These are phyloP conservation scores for Termitomyces sp. DNA, from an alignment of 1,284 basidiomycete genomes.

Conservation along the genomic window DNA sequence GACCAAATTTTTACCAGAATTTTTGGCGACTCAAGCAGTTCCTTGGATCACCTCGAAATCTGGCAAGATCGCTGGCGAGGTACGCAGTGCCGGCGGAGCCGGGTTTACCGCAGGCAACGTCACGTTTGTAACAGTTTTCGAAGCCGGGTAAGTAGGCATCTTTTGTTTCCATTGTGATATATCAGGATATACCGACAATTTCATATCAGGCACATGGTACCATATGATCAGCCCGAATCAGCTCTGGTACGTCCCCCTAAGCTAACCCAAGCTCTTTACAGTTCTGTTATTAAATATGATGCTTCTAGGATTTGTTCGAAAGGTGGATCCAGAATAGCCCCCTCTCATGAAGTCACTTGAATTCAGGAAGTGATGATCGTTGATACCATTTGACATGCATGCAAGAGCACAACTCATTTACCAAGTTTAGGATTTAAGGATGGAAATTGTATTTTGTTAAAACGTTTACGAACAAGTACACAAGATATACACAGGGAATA, in stretches of 20 bases:
- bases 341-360: constrained; percentile 13
- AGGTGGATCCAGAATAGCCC: constrained; percentile 33
- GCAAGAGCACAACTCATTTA: neutral
- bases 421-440: neutral
- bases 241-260: constrained; percentile 47
- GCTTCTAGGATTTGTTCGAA: constrained; percentile 28
- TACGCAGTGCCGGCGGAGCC: constrained; percentile 58
- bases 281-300: neutral
- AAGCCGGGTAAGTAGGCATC: constrained; percentile 65
- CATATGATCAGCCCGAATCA: constrained; percentile 78
- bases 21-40: constrained; percentile 43
- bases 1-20: constrained; percentile 60
- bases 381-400: neutral
- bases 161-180: neutral
- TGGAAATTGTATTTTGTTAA: neutral
- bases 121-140: constrained; percentile 67
- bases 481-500: neutral
- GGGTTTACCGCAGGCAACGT: constrained; percentile 66
- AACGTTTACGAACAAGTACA: neutral
- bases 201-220: constrained; percentile 75
- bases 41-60: constrained; percentile 51
- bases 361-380: neutral
- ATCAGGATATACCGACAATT: neutral
- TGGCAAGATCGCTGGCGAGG: constrained; percentile 47
- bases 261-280: neutral